Conservation (phyloP, 495 filamentous ascomycete species). For the Penicillium macrosclerotiorum region DNA sequence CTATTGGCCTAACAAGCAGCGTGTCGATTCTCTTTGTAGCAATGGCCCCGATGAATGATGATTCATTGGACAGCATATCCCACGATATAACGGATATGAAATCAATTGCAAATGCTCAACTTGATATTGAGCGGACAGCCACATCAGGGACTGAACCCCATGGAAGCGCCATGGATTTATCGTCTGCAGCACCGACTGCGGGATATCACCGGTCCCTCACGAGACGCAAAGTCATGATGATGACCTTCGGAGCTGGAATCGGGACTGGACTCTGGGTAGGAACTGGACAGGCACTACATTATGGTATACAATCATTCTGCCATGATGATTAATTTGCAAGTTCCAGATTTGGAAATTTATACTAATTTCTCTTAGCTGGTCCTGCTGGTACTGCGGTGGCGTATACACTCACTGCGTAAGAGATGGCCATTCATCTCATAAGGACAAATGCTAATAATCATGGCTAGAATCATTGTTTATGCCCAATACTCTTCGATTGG, state of each 20-base stretch:
- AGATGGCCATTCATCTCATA: background rate
- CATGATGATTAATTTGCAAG: too few species aligned
- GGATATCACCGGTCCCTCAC: slow-evolving; percentile 31
- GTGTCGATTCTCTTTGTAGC: background rate
- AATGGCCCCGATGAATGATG: slow-evolving; percentile 6
- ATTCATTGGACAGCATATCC: background rate
- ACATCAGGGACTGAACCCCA: slow-evolving; percentile 15
- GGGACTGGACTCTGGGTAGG: slow-evolving; percentile 28
- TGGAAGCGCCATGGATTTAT: slow-evolving; percentile 12
- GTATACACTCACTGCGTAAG: slow-evolving; percentile 30
- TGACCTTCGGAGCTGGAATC: slow-evolving; percentile 33
- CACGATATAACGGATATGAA: slow-evolving; percentile 6
- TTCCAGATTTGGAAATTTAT: too few species aligned
- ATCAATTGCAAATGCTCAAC: background rate
- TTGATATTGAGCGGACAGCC: slow-evolving; percentile 17
- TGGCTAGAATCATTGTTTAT: slow-evolving; percentile 27
- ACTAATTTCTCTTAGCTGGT: slow-evolving; percentile 18
- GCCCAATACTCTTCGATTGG: slow-evolving; percentile 27
- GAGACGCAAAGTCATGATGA: slow-evolving; percentile 33
- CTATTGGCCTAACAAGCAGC: too few species aligned
- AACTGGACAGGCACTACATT: slow-evolving; percentile 25
- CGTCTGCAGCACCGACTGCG: slow-evolving; percentile 8
- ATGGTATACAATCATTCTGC: slow-evolving; percentile 18
- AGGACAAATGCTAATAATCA: background rate
- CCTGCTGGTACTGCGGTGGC: slow-evolving; percentile 26